phyloP scores from a whole-genome alignment of 345 rosid genomes.

The Eucalyptus marginata region DNA sequence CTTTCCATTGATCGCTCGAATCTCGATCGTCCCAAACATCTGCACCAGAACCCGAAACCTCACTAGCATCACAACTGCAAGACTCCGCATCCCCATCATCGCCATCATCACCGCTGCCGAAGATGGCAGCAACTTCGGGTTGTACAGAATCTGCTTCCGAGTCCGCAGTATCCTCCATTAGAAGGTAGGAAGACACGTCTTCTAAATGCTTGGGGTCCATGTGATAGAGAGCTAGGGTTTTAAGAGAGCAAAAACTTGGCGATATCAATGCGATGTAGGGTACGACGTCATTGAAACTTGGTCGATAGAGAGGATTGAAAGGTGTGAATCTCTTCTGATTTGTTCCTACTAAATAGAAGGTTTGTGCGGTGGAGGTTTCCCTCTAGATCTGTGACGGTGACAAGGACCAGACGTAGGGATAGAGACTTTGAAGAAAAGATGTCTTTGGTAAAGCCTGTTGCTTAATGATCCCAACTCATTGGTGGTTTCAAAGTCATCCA shows the following conservation, averaged over 20 bases:
- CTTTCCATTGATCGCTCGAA: not conserved
- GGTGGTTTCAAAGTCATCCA: conserved; percentile 26
- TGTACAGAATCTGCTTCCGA: conserved; percentile 14
- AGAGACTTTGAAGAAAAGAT: not conserved
- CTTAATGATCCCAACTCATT: conserved; percentile 5
- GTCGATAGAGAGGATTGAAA: not conserved
- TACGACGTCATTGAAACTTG: not conserved
- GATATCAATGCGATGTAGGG: not conserved
- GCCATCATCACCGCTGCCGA: not conserved
- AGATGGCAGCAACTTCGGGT: not conserved
- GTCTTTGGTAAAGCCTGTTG: not conserved
- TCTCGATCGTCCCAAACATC: not conserved
- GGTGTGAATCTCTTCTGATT: not conserved
- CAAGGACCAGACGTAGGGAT: not conserved
- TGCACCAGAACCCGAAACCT: not conserved
- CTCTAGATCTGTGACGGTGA: not conserved
- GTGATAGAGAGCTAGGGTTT: not conserved
- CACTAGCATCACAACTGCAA: conserved; percentile 15
- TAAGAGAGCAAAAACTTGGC: not conserved
- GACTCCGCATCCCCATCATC: conserved; percentile 48
- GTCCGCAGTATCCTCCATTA: conserved; percentile 36
- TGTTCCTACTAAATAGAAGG: not conserved
- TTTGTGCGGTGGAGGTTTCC: not conserved
- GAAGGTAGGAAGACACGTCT: conserved; percentile 32
- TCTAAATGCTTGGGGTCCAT: not conserved